Conservation (phyloP, 177 flowering plant species). For the Tripterygium wilfordii region DNA sequence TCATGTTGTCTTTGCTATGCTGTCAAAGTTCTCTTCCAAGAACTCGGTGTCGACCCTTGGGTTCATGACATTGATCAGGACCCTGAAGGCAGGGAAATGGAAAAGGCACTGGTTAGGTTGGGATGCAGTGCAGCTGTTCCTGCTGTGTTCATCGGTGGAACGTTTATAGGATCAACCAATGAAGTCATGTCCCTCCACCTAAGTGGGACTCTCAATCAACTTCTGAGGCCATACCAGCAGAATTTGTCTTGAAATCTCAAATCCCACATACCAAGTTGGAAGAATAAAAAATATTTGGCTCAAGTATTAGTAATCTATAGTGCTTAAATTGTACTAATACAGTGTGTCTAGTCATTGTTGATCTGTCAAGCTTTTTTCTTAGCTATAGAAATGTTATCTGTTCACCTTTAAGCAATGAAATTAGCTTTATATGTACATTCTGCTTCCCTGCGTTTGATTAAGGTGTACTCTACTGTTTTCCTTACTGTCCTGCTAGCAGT, state of each 20-base stretch:
- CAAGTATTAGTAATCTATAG: slow-evolving; percentile 4
- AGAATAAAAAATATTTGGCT: slow-evolving; percentile 28
- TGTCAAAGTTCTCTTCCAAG: slow-evolving; percentile 51
- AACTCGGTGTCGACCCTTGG: slow-evolving; percentile 43
- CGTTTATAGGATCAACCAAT: slow-evolving; percentile 65
- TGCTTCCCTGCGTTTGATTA: too few species aligned
- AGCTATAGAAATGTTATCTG: too few species aligned
- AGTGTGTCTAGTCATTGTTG: too few species aligned
- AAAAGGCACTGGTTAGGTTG: slow-evolving; percentile 52
- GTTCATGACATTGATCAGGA: slow-evolving; percentile 53
- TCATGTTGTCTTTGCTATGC: slow-evolving; percentile 71
- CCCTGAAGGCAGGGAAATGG: slow-evolving; percentile 66
- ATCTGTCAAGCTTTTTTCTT: too few species aligned
- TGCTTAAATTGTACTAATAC: too few species aligned
- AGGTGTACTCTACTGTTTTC: too few species aligned
- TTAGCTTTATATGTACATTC: too few species aligned
- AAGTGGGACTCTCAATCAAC: slow-evolving; percentile 44
- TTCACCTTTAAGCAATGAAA: too few species aligned
- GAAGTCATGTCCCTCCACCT: slow-evolving; percentile 85
- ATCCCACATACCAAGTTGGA: slow-evolving; percentile 9
- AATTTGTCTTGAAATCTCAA: slow-evolving; percentile 7
- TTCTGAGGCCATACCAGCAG: slow-evolving; percentile 52
- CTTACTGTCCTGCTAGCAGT: too few species aligned
- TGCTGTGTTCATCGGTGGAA: slow-evolving; percentile 58
- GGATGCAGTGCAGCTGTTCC: slow-evolving; percentile 59